phyloP scores from a whole-genome alignment of 1,284 basidiomycete species.

The Kalmanozyma brasiliensis region DNA sequence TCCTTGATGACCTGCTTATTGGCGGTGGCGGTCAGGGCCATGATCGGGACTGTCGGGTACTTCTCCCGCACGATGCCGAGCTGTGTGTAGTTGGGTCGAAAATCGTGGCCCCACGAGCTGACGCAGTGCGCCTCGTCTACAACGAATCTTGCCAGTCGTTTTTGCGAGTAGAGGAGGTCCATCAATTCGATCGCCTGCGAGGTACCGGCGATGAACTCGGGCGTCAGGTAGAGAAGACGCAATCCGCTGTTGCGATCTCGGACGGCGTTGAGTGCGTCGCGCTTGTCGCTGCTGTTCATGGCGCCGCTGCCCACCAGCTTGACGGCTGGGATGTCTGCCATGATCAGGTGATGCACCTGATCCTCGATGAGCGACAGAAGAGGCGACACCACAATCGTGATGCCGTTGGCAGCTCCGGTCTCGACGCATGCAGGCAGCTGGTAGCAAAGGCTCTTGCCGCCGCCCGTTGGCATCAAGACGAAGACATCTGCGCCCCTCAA shows the following conservation, averaged over 20 bases:
- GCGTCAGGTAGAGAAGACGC: conserved; percentile 88
- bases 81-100: conserved; percentile 73
- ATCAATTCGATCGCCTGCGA: conserved; percentile 72
- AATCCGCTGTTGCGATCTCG: conserved; percentile 68
- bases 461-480: conserved; percentile 96
- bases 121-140: conserved; percentile 97
- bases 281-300: conserved; percentile 69
- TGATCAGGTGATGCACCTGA: conserved; percentile 80
- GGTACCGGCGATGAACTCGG: conserved; percentile 75
- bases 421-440: conserved; percentile 83
- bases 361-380: conserved; percentile 90
- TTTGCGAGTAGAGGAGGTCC: conserved; percentile 75
- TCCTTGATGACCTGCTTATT: conserved; percentile 81
- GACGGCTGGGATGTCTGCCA: conserved; percentile 78
- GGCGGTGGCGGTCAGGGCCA: conserved; percentile 95
- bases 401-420: conserved; percentile 77
- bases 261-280: conserved; percentile 70
- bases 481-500: conserved; percentile 87
- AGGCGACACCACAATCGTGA: conserved; percentile 91
- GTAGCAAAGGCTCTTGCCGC: conserved; percentile 80
- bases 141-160: conserved; percentile 85
- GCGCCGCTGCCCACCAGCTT: conserved; percentile 80
- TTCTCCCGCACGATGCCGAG: conserved; percentile 77
- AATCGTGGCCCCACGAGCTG: conserved; percentile 82
- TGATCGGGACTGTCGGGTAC: conserved; percentile 85